These are phyloP conservation scores for Alloascoidea hylecoeti DNA, from an alignment of 805 yeast species.

Conservation along the genomic window DNA sequence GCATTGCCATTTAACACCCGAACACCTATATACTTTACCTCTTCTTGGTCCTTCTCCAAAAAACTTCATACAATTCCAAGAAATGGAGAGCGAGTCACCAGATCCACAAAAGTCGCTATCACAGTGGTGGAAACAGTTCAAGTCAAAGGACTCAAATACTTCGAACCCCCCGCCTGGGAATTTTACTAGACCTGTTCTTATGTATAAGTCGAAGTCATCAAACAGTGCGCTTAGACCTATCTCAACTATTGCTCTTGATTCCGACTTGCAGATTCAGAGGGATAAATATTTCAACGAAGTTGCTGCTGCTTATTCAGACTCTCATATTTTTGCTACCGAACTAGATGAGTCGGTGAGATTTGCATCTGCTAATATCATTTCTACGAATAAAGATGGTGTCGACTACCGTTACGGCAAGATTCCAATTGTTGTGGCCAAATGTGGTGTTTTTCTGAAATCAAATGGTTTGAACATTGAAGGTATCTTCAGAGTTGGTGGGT, in stretches of 20 bases:
- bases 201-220: conserved; percentile 21
- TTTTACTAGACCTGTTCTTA: conserved; percentile 16
- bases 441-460: conserved; percentile 75
- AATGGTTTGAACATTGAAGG: conserved; percentile 70
- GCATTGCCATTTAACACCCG: no score
- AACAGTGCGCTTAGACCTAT: conserved; percentile 11
- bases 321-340: conserved; percentile 68
- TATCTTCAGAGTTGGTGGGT: conserved; percentile 86
- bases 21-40: no score
- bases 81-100: no score
- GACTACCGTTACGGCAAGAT: conserved; percentile 73
- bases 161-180: conserved; percentile 2
- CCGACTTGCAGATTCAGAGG: conserved; percentile 3
- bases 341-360: conserved; percentile 53
- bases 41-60: no score
- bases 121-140: conserved; percentile 28
- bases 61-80: no score
- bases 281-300: conserved; percentile 6
- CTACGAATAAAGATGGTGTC: conserved; percentile 40
- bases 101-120: conserved; percentile 11
- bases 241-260: conserved; percentile 2
- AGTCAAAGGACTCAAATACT: conserved; percentile 5
- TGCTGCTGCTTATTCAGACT: conserved; percentile 16
- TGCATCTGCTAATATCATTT: conserved; percentile 67
- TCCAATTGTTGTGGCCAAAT: conserved; percentile 90